Base-by-base conservation (phyloP, 331 rosid species). In the Quercus tomentella region DNA sequence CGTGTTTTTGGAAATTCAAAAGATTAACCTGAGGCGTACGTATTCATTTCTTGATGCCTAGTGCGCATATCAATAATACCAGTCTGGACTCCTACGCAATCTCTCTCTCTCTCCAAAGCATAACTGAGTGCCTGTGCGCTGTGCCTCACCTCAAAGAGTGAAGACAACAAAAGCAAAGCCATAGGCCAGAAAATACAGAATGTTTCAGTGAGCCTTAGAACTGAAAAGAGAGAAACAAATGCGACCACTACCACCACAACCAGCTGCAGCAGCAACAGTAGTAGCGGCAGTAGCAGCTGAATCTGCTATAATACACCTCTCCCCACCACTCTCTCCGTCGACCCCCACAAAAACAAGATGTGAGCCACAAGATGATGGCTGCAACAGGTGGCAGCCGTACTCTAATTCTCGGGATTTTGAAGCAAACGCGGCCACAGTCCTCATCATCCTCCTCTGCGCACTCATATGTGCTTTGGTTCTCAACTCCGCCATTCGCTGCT, bases 401-500 rank as follows among this genome's bases (percentile, higher is more conserved):
- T 67, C 72, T 16, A 67, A 67, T 35, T 67, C 72, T 6, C 8
- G 52, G 4, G 72, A 67, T 35, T 71, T 71, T 49, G 88, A 87
- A 77, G 88, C 88, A 49, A 87, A 84, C 79, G 86, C 83, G 1
- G 80, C 87, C 58, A 77, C 80, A 61, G 55, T 87, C 65, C 68
- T 87, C 77, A 71, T 87, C 72, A 33, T 87, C 75, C 87, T 84
- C 79, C 84, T 87, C 77, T 87, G 87, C 33, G 88, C 85, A 1
- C 91, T 87, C 68, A 80, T 82, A n/a, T 84, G 87, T 37, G 80
- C 87, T 28, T 76, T 87, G 28, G 87, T 83, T 41, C 88, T 87
- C 79, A 84, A 84, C 81, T 26, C 83, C 26, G 82, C 83, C 75
- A 84, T 87, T 70, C 88, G 88, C 56, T 87, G 87, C 87, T 87